These are phyloP conservation scores for Kalmanozyma brasiliensis DNA, from an alignment of 1,284 basidiomycete genomes.

Conservation along the genomic window DNA sequence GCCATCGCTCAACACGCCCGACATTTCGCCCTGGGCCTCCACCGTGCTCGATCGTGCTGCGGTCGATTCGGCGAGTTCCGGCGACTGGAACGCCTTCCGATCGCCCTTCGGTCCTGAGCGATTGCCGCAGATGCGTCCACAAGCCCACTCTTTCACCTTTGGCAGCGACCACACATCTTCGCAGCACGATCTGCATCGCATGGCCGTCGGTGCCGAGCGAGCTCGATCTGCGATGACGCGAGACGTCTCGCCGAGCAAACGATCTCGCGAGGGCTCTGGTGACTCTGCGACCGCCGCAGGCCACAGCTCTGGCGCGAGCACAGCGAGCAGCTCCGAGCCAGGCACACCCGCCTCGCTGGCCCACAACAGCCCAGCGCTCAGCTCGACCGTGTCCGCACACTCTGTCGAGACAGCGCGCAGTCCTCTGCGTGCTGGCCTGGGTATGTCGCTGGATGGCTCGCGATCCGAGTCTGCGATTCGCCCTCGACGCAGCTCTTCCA, in stretches of 20 bases:
- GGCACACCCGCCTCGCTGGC: slow-evolving; percentile 54
- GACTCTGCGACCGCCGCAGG: slow-evolving; percentile 21
- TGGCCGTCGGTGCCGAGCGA: slow-evolving; percentile 50
- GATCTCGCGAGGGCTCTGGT: slow-evolving; percentile 33
- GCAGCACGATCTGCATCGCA: slow-evolving; percentile 39
- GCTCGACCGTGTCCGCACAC: slow-evolving; percentile 34
- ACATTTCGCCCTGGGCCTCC: slow-evolving; percentile 42
- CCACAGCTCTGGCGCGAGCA: slow-evolving; percentile 53
- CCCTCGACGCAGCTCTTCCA: slow-evolving; percentile 29
- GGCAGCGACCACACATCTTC: slow-evolving; percentile 33
- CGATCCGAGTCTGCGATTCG: slow-evolving; percentile 38
- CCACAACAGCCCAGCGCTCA: slow-evolving; percentile 25
- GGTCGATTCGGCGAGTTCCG: slow-evolving; percentile 6
- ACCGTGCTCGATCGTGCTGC: slow-evolving; percentile 28
- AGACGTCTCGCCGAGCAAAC: slow-evolving; percentile 18
- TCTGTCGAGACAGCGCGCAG: slow-evolving; percentile 29
- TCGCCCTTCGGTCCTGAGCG: slow-evolving; percentile 47
- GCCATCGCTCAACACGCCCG: slow-evolving; percentile 42
- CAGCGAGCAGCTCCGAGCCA: slow-evolving; percentile 55
- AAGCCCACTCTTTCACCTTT: slow-evolving; percentile 38
- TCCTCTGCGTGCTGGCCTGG: slow-evolving; percentile 19
- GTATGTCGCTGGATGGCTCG: slow-evolving; percentile 36
- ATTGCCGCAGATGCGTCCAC: slow-evolving; percentile 30
- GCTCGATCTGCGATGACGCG: slow-evolving; percentile 17
- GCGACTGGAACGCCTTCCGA: slow-evolving; percentile 50